Conservation (phyloP, 2,329 filamentous ascomycete genomes). For the Pseudocercospora eumusae region DNA sequence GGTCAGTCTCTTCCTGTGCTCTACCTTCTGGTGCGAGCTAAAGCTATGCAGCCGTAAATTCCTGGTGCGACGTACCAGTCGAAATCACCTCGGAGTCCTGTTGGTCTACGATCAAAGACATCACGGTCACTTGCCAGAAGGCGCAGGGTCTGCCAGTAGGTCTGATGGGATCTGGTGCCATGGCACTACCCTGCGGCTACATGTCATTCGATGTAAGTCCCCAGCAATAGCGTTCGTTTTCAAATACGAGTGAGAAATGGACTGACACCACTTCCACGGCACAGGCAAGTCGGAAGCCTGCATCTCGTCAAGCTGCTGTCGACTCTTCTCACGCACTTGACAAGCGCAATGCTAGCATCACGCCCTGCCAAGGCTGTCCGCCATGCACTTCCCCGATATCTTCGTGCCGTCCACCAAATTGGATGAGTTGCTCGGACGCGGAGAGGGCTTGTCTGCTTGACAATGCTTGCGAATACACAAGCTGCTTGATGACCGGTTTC, state of each 20-base stretch:
- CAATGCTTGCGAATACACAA: constrained; percentile 13
- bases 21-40: background rate
- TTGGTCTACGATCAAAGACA: background rate
- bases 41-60: background rate
- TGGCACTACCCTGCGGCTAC: background rate
- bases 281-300: background rate
- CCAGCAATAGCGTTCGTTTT: background rate
- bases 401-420: constrained; percentile 15
- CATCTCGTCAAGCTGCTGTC: background rate
- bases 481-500: constrained; percentile 18
- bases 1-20: background rate
- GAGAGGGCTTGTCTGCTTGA: constrained; percentile 15
- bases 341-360: background rate
- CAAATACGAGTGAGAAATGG: background rate
- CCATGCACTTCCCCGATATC: background rate
- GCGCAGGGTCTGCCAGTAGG: background rate
- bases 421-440: constrained; percentile 9
- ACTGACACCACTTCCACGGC: background rate
- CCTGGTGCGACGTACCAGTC: background rate
- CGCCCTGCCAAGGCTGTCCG: constrained; percentile 1
- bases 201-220: background rate
- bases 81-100: background rate
- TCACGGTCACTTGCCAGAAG: background rate
- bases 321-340: background rate
- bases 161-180: background rate